phyloP scores from a whole-genome alignment of 768 basidiomycete genomes.

The Mycena albidolilacea region DNA sequence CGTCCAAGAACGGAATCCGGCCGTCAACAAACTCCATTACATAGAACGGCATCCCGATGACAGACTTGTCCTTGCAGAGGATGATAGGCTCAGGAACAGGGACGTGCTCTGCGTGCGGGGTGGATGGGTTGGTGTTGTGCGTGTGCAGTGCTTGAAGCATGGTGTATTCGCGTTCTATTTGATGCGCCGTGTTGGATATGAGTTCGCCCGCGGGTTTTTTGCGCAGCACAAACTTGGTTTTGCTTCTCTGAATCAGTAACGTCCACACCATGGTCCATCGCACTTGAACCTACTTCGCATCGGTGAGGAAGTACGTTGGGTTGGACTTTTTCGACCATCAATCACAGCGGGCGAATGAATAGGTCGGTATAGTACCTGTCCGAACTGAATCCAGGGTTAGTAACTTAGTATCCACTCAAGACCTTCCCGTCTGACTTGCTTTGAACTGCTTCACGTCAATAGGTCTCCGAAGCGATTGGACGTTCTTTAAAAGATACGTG shows the following conservation, averaged over 20 bases:
- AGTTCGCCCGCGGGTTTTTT: slow-evolving; percentile 94
- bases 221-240: slow-evolving; percentile 84
- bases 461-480: slow-evolving; percentile 71
- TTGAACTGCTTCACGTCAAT: slow-evolving; percentile 90
- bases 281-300: slow-evolving; percentile 68
- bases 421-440: background rate
- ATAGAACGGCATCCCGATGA: slow-evolving; percentile 94
- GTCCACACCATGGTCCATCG: background rate
- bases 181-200: slow-evolving; percentile 92
- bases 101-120: slow-evolving; percentile 66
- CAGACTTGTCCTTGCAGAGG: slow-evolving; percentile 81
- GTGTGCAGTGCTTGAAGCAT: slow-evolving; percentile 83
- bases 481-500: slow-evolving; percentile 71
- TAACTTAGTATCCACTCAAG: background rate
- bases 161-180: slow-evolving; percentile 93
- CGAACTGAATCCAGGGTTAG: slow-evolving; percentile 68
- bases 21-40: slow-evolving; percentile 97
- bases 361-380: slow-evolving; percentile 72
- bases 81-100: slow-evolving; percentile 90
- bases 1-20: too few species aligned
- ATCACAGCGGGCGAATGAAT: slow-evolving; percentile 16
- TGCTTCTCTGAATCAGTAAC: slow-evolving; percentile 50
- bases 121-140: slow-evolving; percentile 75
- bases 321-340: slow-evolving; percentile 75
- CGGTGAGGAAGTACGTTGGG: slow-evolving; percentile 95